Evolutionary conservation across 192 early-diverging fungal species (phyloP).

Genomic region (Thamnidium elegans): DNA sequence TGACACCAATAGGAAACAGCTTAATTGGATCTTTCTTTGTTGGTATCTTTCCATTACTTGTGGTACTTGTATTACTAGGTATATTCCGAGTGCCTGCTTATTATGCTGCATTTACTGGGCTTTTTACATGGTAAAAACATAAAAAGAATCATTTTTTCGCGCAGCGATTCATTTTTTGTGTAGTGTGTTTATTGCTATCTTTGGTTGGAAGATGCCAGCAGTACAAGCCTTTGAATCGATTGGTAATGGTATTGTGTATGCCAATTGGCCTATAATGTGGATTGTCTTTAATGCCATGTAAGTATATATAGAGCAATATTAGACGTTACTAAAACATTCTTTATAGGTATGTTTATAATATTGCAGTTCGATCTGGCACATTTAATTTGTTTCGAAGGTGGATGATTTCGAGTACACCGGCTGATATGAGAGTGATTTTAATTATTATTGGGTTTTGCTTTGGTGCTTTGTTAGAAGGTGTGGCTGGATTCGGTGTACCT

Average conservation of each 20-base stretch:
- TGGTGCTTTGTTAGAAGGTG: constrained; percentile 30
- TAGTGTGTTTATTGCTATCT: constrained; percentile 37
- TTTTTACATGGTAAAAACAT: constrained; percentile 26
- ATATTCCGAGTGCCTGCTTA: constrained; percentile 26
- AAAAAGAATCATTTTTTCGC: background rate
- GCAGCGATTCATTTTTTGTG: background rate
- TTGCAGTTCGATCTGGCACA: constrained; percentile 28
- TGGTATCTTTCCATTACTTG: constrained; percentile 29
- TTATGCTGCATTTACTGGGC: constrained; percentile 24
- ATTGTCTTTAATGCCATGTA: constrained; percentile 39
- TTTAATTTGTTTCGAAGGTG: constrained; percentile 40
- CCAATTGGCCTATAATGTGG: constrained; percentile 45
- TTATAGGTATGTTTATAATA: constrained; percentile 31
- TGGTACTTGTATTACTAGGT: constrained; percentile 34
- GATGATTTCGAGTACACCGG: constrained; percentile 37
- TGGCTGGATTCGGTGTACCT: constrained; percentile 37
- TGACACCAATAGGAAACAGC: constrained; percentile 32
- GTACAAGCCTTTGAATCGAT: constrained; percentile 33
- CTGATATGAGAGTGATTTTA: constrained; percentile 28
- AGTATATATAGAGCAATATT: background rate
- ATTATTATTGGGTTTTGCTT: constrained; percentile 30
- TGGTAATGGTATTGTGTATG: constrained; percentile 33
- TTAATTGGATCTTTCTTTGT: constrained; percentile 40
- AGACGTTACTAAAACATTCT: background rate
- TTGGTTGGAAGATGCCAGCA: constrained; percentile 41